These are phyloP conservation scores for Curvularia spicifera DNA, from an alignment of 2,329 filamentous ascomycete genomes.

Conservation along the genomic window DNA sequence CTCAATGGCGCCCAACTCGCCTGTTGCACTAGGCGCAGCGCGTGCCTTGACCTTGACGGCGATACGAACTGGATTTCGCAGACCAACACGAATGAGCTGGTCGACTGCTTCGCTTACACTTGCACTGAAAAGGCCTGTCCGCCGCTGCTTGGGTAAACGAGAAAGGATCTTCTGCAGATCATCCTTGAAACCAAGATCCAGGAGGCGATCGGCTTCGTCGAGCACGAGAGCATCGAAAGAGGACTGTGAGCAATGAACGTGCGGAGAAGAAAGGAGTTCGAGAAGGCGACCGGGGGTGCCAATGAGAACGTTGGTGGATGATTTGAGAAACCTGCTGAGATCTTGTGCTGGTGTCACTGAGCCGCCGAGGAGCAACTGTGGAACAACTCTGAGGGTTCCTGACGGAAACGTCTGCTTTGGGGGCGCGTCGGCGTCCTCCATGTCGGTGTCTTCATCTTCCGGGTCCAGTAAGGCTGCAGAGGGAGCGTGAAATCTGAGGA, in stretches of 20 bases:
- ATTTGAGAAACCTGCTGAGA: slow-evolving; percentile 80
- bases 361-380: slow-evolving; percentile 81
- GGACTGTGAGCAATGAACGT: slow-evolving; percentile 86
- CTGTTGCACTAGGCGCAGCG: slow-evolving; percentile 47
- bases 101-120: slow-evolving; percentile 95
- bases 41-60: slow-evolving; percentile 81
- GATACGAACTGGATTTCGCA: slow-evolving; percentile 94
- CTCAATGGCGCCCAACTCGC: slow-evolving; percentile 67
- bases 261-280: slow-evolving; percentile 82
- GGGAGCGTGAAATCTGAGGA: slow-evolving; percentile 82
- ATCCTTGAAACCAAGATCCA: slow-evolving; percentile 93
- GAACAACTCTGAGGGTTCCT: slow-evolving; percentile 68
- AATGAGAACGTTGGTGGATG: slow-evolving; percentile 86
- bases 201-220: slow-evolving; percentile 89
- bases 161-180: slow-evolving; percentile 86
- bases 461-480: slow-evolving; percentile 72
- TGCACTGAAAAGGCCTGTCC: slow-evolving; percentile 93
- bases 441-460: slow-evolving; percentile 53
- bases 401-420: slow-evolving; percentile 52
- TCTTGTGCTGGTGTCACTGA: slow-evolving; percentile 83
- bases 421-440: slow-evolving; percentile 48
- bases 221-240: slow-evolving; percentile 92
- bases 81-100: slow-evolving; percentile 87
- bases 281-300: slow-evolving; percentile 89
- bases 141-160: slow-evolving; percentile 86